A percentile compares a stretch with the other conserved stretches of the same genome.
These are phyloP conservation scores for Cylindrodendrum hubeiense DNA, from an alignment of 2,329 filamentous ascomycete species.

Conservation along the genomic window DNA sequence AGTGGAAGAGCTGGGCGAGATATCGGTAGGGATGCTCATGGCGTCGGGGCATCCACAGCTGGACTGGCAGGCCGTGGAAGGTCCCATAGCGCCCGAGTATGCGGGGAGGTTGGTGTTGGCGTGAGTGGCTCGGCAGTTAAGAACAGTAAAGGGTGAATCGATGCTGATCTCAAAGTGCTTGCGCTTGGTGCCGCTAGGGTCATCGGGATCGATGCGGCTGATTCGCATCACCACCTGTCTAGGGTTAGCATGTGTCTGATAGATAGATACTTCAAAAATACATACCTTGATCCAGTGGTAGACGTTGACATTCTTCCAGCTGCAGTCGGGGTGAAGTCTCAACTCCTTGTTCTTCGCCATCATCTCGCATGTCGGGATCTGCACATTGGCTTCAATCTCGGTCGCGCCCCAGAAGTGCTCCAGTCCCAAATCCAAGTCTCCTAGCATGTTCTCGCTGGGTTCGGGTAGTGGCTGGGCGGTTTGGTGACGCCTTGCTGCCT, in stretches of 20 bases:
- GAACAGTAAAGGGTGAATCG: conserved; percentile 92
- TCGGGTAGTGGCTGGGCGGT: conserved; percentile 60
- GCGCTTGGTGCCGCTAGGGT: conserved; percentile 78
- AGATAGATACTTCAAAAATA: background rate
- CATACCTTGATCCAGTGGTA: conserved; percentile 96
- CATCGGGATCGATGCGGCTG: conserved; percentile 83
- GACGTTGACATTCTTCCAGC: conserved; percentile 93
- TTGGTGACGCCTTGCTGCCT: conserved; percentile 59
- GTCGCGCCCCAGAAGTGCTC: conserved; percentile 87
- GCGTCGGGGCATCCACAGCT: conserved; percentile 68
- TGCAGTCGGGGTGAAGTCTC: conserved; percentile 88
- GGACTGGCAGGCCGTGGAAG: conserved; percentile 58
- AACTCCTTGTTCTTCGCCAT: conserved; percentile 79
- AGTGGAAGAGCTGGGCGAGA: conserved; percentile 75
- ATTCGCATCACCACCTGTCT: conserved; percentile 89
- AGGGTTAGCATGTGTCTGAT: conserved; percentile 24
- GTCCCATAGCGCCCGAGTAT: conserved; percentile 70
- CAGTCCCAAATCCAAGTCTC: conserved; percentile 77
- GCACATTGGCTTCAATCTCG: conserved; percentile 94
- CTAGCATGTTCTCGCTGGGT: conserved; percentile 78
- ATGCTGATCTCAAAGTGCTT: conserved; percentile 97
- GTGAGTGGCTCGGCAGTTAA: conserved; percentile 93
- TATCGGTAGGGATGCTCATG: conserved; percentile 66
- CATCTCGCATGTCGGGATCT: conserved; percentile 88
- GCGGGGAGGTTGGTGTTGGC: conserved; percentile 88